Evolutionary conservation across 75 land plant genomes (phyloP), one percentile per base, ranked within the genome.

Genomic region (Pinus tabuliformis): DNA sequence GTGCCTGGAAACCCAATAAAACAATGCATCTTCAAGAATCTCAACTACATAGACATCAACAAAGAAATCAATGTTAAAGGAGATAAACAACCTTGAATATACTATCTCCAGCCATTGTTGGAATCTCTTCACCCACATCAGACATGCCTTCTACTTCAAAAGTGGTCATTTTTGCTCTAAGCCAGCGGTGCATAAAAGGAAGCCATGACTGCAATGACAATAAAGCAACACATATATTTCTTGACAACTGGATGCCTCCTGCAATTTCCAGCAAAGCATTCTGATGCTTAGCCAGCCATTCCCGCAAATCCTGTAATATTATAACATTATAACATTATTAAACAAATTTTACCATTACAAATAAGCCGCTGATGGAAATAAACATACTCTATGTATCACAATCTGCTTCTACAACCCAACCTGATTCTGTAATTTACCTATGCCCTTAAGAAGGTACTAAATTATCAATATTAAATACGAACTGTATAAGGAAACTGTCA

Each of bases 161-260:
- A 15, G 72, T 56, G 12, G 49, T 42, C 21, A 84, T 42, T 39
- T 65, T 63, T 56, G 88, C 86, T 64, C 77, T 83, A 59, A 91
- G 22, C 91, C 96, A 93, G 33, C 82, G 83, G 42, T 52, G 70
- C 78, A 89, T 73, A 65, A 93, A 93, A 33, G 86, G 61, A 37
- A 85, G 80, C 93, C 93, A 93, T 58, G 94, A 91, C 79, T 93
- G 86, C 68, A 91, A 65, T 2, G 88, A 79, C 2, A 91, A 58
- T 52, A 93, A 76, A 14, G 94, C 89, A 70, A 93, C 3, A 18
- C 85, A 57, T 62, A 93, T 76, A 75, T 93, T 93, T 87, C 91
- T 87, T 70, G 93, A 85, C 3, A 89, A 59, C 5, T 83, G 84
- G 64, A 93, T 81, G 74, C 89, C 81, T 65, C 77, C 79, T 26